phyloP scores from a whole-genome alignment of 2,329 filamentous ascomycete genomes.

The Pestalotiopsis sp. region DNA sequence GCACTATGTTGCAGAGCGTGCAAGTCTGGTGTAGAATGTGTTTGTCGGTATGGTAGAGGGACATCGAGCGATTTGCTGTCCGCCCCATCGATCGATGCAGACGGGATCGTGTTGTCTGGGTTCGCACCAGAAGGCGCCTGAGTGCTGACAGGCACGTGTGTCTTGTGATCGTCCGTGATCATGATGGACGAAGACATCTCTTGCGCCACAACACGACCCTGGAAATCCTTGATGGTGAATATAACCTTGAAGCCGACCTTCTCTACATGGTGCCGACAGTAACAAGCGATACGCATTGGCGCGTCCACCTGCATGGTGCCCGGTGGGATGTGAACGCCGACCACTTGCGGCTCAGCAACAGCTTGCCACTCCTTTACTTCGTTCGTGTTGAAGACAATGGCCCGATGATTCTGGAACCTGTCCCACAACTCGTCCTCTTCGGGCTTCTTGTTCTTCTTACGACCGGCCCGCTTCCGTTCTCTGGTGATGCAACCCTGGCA shows the following conservation, averaged over 20 bases:
- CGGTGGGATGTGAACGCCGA: conserved; percentile 34
- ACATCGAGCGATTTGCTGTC: conserved; percentile 34
- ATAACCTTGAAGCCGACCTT: conserved; percentile 92
- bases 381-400: conserved; percentile 88
- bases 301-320: conserved; percentile 77
- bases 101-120: conserved; percentile 3
- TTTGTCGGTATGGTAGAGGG: conserved; percentile 49
- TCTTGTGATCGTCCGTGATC: conserved; percentile 98
- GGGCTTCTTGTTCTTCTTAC: conserved; percentile 91
- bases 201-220: conserved; percentile 77
- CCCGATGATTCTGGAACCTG: conserved; percentile 74
- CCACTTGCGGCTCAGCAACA: conserved; percentile 48
- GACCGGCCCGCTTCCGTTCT: conserved; percentile 84
- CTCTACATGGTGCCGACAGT: conserved; percentile 92
- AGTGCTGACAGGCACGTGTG: conserved; percentile 50
- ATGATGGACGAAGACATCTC: conserved; percentile 85
- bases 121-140: conserved; percentile 15
- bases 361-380: conserved; percentile 84
- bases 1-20: conserved; percentile 57
- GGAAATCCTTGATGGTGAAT: conserved; percentile 86
- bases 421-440: conserved; percentile 91
- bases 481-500: conserved; percentile 89
- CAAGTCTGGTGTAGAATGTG: conserved; percentile 64
- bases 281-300: conserved; percentile 95
- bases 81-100: conserved; percentile 13